These are phyloP conservation scores for Flaveria robusta DNA, from an alignment of 129 eudicot genomes.

Conservation along the genomic window DNA sequence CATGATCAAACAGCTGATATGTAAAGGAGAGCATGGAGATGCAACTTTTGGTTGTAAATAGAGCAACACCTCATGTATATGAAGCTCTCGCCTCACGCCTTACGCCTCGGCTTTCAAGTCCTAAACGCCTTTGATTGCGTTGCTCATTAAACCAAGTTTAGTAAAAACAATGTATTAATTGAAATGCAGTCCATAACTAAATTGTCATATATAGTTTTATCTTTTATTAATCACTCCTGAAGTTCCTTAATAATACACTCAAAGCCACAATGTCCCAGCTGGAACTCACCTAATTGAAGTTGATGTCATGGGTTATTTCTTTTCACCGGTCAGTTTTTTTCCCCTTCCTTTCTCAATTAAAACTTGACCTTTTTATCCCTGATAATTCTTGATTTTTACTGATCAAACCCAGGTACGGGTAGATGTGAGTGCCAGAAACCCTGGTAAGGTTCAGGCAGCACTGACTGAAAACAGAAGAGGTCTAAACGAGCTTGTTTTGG, in stretches of 20 bases:
- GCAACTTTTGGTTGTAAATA: too few species aligned
- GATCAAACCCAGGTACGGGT: slow-evolving; percentile 66
- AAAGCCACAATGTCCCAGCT: slow-evolving; percentile 92
- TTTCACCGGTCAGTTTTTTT: slow-evolving; percentile 78
- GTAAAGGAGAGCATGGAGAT: too few species aligned
- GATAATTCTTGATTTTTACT: background rate
- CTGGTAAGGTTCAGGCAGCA: slow-evolving; percentile 99
- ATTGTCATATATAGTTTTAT: background rate
- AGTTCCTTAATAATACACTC: slow-evolving; percentile 54
- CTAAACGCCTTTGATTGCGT: too few species aligned
- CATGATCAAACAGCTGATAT: too few species aligned
- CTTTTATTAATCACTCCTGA: slow-evolving; percentile 16
- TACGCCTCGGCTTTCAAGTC: too few species aligned
- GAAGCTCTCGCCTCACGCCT: too few species aligned
- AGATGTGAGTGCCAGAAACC: slow-evolving; percentile 97
- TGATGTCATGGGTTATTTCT: slow-evolving; percentile 79
- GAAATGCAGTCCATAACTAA: background rate
- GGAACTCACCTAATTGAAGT: slow-evolving; percentile 99
- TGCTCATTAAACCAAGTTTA: background rate
- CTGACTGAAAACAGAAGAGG: slow-evolving; percentile 89
- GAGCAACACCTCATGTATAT: too few species aligned
- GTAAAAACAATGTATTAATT: background rate
- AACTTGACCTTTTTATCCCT: background rate
- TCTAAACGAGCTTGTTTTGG: slow-evolving; percentile 84
- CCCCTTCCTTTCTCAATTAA: background rate